Evolutionary conservation across 257 asterid genomes (phyloP), one percentile per base, ranked within the genome.

Genomic region (Solanum paucissectum): DNA sequence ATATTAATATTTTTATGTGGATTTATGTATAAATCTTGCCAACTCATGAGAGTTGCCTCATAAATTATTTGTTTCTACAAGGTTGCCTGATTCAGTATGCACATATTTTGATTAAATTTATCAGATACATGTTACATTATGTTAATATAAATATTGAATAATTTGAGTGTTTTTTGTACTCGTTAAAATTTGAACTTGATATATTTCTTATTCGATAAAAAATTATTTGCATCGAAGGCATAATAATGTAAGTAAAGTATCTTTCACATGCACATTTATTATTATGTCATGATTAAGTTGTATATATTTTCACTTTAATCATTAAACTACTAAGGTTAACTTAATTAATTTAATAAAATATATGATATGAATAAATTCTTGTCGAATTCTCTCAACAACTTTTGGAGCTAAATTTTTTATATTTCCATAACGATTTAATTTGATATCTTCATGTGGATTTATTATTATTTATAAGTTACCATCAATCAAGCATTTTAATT

Each of bases 401-500:
- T 44, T 44, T 0, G 52, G 52, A 12, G 52, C 52, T 44, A 44
- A 44, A 12, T 12, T 44, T 44, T 44, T 44, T 44, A 44, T 44
- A 44, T 5, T 44, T 44, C 4, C 52, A 2, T 44, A 44, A 44
- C 52, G 52, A 44, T 44, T 44, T 44, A 12, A 44, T 44, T 44
- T 44, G 52, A 44, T 44, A 44, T 12, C 52, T 44, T 44, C 64
- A 79, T 44, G 84, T 79, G 38, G 84, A 42, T 42, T 79, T 77
- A 12, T 42, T 77, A 12, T 42, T 42, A 40, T 36, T 38, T 74
- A 34, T 74, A 74, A 36, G 1, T 25, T 40, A 25, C 5, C 55
- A 42, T 13, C 25, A 79, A 44, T 44, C 49, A 77, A 77, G 36
- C 84, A 79, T 79, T 27, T 79, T 72, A 16, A 71, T 71, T 32